phyloP scores from a whole-genome alignment of 805 yeast species.

The Candida nemodendra region DNA sequence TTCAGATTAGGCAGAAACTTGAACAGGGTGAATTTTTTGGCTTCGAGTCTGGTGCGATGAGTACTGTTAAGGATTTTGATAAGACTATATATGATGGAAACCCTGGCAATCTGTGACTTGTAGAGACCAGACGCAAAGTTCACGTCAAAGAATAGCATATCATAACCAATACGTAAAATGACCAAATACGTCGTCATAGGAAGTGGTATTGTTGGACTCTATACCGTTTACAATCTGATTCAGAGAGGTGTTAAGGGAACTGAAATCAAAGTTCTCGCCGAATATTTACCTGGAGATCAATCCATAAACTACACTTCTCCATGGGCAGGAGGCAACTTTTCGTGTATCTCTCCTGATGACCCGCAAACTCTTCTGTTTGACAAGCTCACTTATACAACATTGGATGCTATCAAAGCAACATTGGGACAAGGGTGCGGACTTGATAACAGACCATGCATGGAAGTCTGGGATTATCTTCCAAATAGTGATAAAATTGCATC shows the following conservation, averaged over 20 bases:
- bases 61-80: too few species aligned
- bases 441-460: slow-evolving; percentile 53
- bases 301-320: slow-evolving; percentile 76
- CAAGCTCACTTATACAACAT: slow-evolving; percentile 52
- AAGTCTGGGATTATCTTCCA: slow-evolving; percentile 55
- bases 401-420: slow-evolving; percentile 39
- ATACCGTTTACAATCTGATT: slow-evolving; percentile 53
- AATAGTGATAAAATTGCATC: slow-evolving; percentile 46
- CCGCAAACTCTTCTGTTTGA: slow-evolving; percentile 50
- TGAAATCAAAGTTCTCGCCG: slow-evolving; percentile 58
- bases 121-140: too few species aligned
- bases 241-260: slow-evolving; percentile 37
- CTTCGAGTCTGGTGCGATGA: too few species aligned
- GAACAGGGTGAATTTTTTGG: too few species aligned
- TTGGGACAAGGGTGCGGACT: slow-evolving; percentile 54
- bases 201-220: slow-evolving; percentile 66
- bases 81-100: too few species aligned
- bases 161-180: slow-evolving; percentile 5
- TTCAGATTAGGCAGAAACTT: too few species aligned
- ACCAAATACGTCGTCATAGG: slow-evolving; percentile 37
- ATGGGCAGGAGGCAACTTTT: slow-evolving; percentile 71
- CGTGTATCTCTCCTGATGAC: slow-evolving; percentile 61
- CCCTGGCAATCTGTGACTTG: too few species aligned
- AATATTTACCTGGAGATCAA: slow-evolving; percentile 75
- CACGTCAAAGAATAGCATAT: too few species aligned